Conservation (phyloP, 1,139 yeast genomes). For the Candida sp. region DNA sequence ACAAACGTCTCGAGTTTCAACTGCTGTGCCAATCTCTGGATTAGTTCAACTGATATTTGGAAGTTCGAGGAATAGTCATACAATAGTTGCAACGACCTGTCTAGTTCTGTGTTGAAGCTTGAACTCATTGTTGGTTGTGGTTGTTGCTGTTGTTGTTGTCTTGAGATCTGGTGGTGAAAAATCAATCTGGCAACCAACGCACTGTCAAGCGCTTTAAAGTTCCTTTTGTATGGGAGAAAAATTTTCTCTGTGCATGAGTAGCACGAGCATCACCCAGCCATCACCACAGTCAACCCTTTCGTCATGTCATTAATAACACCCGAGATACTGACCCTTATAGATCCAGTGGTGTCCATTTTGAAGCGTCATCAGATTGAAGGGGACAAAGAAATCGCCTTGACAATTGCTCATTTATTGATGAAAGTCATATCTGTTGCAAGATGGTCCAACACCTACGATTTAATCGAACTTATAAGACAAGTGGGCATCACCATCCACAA, state of each 20-base stretch:
- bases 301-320: constrained; percentile 24
- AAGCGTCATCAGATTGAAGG: constrained; percentile 79
- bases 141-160: not conserved
- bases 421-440: constrained; percentile 89
- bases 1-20: constrained; percentile 47
- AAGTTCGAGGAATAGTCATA: constrained; percentile 37
- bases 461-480: constrained; percentile 69
- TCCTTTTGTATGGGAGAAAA: not conserved
- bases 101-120: constrained; percentile 25
- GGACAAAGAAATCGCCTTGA: constrained; percentile 80
- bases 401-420: constrained; percentile 85
- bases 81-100: constrained; percentile 31
- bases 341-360: constrained; percentile 48
- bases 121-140: constrained; percentile 10
- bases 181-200: not conserved
- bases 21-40: constrained; percentile 46
- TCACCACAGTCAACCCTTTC: not conserved
- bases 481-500: constrained; percentile 62
- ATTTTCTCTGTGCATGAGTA: not conserved
- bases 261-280: not conserved
- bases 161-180: not conserved
- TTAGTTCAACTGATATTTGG: constrained; percentile 39
- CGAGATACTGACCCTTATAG: constrained; percentile 41
- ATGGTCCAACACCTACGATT: constrained; percentile 74
- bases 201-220: not conserved